Percentiles rank a stretch among this genome's conserved stretches.
Conservation (phyloP, 345 rosid species). For the Chamaenerion angustifolium region DNA sequence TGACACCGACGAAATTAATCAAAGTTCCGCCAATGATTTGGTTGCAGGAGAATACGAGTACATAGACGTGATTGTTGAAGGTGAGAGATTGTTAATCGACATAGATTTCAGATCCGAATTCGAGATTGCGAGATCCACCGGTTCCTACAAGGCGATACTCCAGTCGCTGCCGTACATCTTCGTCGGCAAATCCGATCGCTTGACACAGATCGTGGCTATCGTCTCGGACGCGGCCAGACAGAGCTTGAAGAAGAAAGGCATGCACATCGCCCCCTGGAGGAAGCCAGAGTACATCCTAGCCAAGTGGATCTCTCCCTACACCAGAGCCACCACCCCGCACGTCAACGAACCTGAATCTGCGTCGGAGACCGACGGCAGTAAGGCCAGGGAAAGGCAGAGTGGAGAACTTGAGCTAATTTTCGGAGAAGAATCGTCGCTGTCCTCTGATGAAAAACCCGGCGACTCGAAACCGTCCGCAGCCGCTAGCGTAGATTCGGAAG, state of each 20-base stretch:
- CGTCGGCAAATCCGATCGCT: conserved; percentile 79
- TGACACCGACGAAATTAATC: no score
- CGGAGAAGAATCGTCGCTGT: conserved; percentile 3
- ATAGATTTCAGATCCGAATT: conserved; percentile 91
- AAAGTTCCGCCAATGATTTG: not conserved
- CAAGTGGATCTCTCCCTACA: conserved; percentile 69
- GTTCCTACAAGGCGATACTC: conserved; percentile 55
- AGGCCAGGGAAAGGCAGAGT: conserved; percentile 8
- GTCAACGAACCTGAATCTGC: conserved; percentile 2
- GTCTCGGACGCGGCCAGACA: conserved; percentile 82
- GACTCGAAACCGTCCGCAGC: conserved; percentile 6
- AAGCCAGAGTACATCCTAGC: conserved; percentile 78
- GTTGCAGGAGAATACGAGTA: conserved; percentile 77
- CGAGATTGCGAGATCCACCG: conserved; percentile 77
- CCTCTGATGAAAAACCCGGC: conserved; percentile 3
- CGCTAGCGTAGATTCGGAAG: conserved; percentile 6
- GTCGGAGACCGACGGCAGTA: conserved; percentile 4
- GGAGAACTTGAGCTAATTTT: conserved; percentile 57
- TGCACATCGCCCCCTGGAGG: conserved; percentile 93
- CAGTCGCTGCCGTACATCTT: conserved; percentile 67
- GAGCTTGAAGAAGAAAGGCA: conserved; percentile 86
- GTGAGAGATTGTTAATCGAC: conserved; percentile 63
- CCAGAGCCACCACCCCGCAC: conserved; percentile 19
- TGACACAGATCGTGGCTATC: conserved; percentile 55
- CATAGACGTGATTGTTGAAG: conserved; percentile 54